A percentile compares a stretch with the other conserved stretches of the same genome.
Conservation (phyloP, 73 alveolate genomes). For the Urostyla sp. region DNA sequence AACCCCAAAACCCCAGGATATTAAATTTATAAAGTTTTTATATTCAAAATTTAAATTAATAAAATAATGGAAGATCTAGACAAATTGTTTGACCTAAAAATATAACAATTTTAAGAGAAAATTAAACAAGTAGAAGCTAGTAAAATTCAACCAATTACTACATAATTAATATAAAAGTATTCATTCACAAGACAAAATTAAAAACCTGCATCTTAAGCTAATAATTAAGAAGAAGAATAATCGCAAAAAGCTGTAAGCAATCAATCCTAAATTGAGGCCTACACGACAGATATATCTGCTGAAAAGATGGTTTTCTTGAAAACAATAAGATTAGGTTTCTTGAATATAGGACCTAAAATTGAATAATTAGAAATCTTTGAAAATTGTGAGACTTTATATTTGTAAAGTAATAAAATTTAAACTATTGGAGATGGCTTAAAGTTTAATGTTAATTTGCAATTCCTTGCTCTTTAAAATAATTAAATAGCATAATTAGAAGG, state of each 20-base stretch:
- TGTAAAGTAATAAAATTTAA: slow-evolving; percentile 45
- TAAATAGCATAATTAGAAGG: slow-evolving; percentile 27
- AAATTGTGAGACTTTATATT: slow-evolving; percentile 25
- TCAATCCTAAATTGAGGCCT: background rate
- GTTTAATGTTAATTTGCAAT: slow-evolving; percentile 2
- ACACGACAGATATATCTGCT: background rate
- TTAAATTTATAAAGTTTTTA: too few species aligned
- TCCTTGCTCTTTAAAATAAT: slow-evolving; percentile 57
- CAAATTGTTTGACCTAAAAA: background rate
- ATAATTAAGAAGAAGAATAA: background rate
- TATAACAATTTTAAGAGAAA: background rate
- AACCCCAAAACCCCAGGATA: too few species aligned
- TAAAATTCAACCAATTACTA: slow-evolving; percentile 44
- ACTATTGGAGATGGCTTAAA: slow-evolving; percentile 48
- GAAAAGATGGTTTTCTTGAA: slow-evolving; percentile 44
- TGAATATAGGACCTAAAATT: slow-evolving; percentile 37
- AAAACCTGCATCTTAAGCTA: background rate
- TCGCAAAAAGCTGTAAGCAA: background rate
- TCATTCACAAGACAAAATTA: slow-evolving; percentile 35
- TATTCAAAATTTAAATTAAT: too few species aligned
- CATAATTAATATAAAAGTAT: slow-evolving; percentile 24
- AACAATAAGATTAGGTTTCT: slow-evolving; percentile 37
- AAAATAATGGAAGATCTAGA: background rate
- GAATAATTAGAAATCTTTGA: slow-evolving; percentile 57
- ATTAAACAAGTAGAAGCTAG: background rate